Percentiles rank a stretch among this genome's conserved stretches.
phyloP scores from a whole-genome alignment of 345 rosid genomes.

The Mercurialis annua region DNA sequence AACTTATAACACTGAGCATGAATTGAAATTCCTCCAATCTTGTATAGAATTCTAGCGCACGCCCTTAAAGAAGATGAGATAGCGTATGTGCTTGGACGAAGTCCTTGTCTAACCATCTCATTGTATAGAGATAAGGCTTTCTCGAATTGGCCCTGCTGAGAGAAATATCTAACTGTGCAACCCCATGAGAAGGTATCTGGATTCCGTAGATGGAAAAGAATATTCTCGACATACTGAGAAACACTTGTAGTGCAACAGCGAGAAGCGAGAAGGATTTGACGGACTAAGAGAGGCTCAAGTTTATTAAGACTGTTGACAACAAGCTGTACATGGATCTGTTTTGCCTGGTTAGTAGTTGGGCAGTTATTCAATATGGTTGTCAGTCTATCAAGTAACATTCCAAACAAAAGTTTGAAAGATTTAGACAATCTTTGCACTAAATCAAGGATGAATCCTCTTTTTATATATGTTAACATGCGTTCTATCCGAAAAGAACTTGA shows the following conservation, averaged over 20 bases:
- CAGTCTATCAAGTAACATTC: slow-evolving; percentile 13
- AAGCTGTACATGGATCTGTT: slow-evolving; percentile 49
- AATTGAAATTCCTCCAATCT: slow-evolving; percentile 37
- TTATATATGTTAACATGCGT: too few relatives aligned
- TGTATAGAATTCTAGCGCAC: slow-evolving; percentile 42
- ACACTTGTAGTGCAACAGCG: slow-evolving; percentile 37
- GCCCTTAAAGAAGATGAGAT: slow-evolving; percentile 59
- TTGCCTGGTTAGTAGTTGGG: slow-evolving; percentile 35
- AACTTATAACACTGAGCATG: slow-evolving; percentile 52
- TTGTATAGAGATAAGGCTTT: slow-evolving; percentile 45
- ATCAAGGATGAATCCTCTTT: neutral
- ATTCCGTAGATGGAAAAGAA: slow-evolving; percentile 31
- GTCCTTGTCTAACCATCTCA: slow-evolving; percentile 46
- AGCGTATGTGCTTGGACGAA: slow-evolving; percentile 50
- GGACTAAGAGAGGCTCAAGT: slow-evolving; percentile 45
- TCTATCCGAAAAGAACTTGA: neutral
- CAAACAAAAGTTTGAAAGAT: too few relatives aligned
- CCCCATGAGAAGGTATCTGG: slow-evolving; percentile 63
- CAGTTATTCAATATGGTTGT: slow-evolving; percentile 24
- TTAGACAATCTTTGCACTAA: neutral
- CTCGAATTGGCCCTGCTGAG: slow-evolving; percentile 51
- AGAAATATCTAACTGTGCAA: slow-evolving; percentile 48
- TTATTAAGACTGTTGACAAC: slow-evolving; percentile 34
- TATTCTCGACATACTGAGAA: slow-evolving; percentile 34
- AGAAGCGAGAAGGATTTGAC: slow-evolving; percentile 38